These are phyloP conservation scores for Paramyrothecium sp. DNA, from an alignment of 2,329 filamentous ascomycete genomes.

Conservation along the genomic window DNA sequence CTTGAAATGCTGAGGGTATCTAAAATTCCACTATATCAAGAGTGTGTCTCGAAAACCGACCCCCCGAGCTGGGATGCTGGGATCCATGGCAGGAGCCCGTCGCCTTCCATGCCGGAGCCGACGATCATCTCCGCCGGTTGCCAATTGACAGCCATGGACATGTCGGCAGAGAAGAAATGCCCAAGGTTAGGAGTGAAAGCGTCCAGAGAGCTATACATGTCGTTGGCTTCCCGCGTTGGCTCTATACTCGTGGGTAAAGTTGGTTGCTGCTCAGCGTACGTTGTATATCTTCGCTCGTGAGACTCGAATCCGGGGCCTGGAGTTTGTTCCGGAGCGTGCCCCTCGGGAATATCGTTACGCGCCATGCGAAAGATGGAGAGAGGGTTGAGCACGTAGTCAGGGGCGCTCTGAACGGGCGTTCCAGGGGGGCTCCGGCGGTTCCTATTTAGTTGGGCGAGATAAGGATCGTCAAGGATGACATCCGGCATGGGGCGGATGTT, in stretches of 20 bases:
- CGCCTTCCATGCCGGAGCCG: conserved; percentile 4
- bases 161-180: conserved; percentile 7
- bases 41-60: not conserved
- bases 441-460: conserved; percentile 4
- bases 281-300: not conserved
- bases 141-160: conserved; percentile 2
- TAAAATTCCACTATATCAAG: not conserved
- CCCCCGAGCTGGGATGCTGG: not conserved
- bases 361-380: conserved; percentile 12
- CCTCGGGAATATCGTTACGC: conserved; percentile 8
- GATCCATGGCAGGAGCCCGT: conserved; percentile 7
- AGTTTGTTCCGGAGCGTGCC: conserved; percentile 3
- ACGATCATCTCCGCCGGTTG: conserved; percentile 8
- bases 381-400: conserved; percentile 10
- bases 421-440: not conserved
- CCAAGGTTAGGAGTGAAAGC: conserved; percentile 4
- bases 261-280: not conserved
- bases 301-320: not conserved
- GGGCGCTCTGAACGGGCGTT: not conserved
- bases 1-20: not conserved
- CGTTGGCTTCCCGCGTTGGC: not conserved
- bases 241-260: not conserved
- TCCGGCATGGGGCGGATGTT: conserved; percentile 7
- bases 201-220: not conserved
- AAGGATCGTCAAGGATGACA: conserved; percentile 9